Evolutionary conservation across 176 grass and related monocot genomes (phyloP).

Genomic region (Saccharum spontaneum): DNA sequence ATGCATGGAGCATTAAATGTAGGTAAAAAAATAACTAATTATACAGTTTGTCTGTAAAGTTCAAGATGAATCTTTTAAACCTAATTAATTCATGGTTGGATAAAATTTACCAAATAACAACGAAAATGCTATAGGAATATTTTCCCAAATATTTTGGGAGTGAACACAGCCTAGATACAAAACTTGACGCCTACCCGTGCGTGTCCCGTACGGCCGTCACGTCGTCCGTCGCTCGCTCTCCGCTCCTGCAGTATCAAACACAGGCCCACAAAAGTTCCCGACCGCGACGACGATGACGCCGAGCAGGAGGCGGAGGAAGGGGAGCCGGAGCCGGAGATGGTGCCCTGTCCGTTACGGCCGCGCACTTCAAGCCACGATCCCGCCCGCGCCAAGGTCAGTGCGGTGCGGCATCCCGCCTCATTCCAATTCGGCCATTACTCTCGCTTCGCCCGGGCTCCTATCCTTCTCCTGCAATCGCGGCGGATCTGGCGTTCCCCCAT

Average conservation of each 20-base stretch:
- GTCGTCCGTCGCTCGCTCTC: background rate
- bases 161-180: no score
- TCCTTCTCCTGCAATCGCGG: background rate
- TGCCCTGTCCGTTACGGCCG: background rate
- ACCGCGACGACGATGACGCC: background rate
- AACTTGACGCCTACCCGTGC: no score
- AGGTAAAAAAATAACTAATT: no score
- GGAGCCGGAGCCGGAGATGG: background rate
- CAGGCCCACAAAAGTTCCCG: background rate
- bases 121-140: no score
- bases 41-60: no score
- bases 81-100: no score
- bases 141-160: no score
- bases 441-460: background rate
- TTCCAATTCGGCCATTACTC: background rate
- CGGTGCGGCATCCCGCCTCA: background rate
- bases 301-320: background rate
- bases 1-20: no score
- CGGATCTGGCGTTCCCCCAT: background rate
- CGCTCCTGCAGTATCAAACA: background rate
- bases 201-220: background rate
- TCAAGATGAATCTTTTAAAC: no score
- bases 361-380: background rate
- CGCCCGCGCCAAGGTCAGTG: constrained; percentile 23
- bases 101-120: no score